phyloP scores from a whole-genome alignment of 768 basidiomycete genomes.

The Pisolithus sp. region DNA sequence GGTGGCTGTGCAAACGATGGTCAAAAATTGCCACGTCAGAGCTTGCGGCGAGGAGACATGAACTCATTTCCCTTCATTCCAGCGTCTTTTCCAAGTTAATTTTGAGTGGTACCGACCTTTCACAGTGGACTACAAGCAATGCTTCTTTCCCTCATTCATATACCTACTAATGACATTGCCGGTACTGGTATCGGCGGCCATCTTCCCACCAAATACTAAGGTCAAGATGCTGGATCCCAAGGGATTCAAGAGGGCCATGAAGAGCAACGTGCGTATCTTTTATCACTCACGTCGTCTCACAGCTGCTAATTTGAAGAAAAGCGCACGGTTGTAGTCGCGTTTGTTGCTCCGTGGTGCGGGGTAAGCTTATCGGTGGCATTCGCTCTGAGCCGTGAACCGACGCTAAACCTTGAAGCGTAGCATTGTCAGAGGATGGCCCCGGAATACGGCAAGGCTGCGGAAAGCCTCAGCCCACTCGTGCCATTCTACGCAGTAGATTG shows the following conservation, averaged over 20 bases:
- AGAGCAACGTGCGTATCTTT: constrained; percentile 54
- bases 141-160: constrained; percentile 15
- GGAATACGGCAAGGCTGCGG: constrained; percentile 77
- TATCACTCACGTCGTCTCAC: neutral
- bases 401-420: constrained; percentile 26
- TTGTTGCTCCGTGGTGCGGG: constrained; percentile 94
- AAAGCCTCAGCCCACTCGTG: constrained; percentile 71
- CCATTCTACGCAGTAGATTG: constrained; percentile 94
- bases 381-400: neutral
- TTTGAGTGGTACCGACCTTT: neutral
- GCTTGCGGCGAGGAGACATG: too few relatives aligned
- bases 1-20: neutral
- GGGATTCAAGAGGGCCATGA: constrained; percentile 66
- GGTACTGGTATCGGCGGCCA: constrained; percentile 35
- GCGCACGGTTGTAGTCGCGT: constrained; percentile 78
- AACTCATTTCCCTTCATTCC: neutral
- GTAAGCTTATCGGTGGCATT: constrained; percentile 36
- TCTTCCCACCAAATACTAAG: constrained; percentile 44
- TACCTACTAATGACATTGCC: constrained; percentile 24
- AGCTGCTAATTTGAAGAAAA: constrained; percentile 18
- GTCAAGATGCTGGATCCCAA: constrained; percentile 74
- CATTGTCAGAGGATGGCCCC: constrained; percentile 85
- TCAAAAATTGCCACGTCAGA: neutral
- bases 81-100: neutral
- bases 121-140: constrained; percentile 5